Evolutionary conservation across 352 stramenopile genomes (phyloP).

Genomic region (Pythium coloratum): DNA sequence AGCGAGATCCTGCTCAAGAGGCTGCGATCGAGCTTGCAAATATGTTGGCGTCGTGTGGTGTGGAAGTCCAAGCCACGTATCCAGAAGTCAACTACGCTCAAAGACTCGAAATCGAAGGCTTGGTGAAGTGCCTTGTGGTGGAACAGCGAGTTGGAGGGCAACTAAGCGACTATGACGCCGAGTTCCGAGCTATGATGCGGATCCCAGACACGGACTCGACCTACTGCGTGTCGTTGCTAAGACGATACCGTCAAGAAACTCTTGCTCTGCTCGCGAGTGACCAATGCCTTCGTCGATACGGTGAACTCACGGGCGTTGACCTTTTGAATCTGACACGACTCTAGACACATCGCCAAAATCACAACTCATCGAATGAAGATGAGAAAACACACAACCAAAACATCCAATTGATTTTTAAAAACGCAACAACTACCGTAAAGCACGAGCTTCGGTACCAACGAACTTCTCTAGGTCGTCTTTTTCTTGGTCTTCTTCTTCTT

Average conservation of each 20-base stretch:
- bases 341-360: not conserved
- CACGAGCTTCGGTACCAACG: not conserved
- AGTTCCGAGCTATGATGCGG: conserved; percentile 20
- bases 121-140: conserved; percentile 23
- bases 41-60: conserved; percentile 16
- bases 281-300: conserved; percentile 15
- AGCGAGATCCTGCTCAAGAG: not conserved
- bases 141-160: conserved; percentile 8
- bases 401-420: not conserved
- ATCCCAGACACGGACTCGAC: conserved; percentile 13
- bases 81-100: conserved; percentile 6
- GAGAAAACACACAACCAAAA: not conserved
- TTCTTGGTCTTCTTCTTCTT: not conserved
- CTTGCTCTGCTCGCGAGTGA: conserved; percentile 7
- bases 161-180: conserved; percentile 15
- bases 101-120: conserved; percentile 18
- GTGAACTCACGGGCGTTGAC: conserved; percentile 10
- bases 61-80: not conserved
- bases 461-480: not conserved
- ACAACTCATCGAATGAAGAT: not conserved
- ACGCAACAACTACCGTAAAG: not conserved
- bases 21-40: conserved; percentile 1
- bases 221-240: conserved; percentile 21
- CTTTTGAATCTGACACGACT: not conserved
- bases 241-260: not conserved